Percentiles rank a stretch among this genome's conserved stretches.
Conservation (phyloP, 768 basidiomycete species). For the Naganishia antarctica region DNA sequence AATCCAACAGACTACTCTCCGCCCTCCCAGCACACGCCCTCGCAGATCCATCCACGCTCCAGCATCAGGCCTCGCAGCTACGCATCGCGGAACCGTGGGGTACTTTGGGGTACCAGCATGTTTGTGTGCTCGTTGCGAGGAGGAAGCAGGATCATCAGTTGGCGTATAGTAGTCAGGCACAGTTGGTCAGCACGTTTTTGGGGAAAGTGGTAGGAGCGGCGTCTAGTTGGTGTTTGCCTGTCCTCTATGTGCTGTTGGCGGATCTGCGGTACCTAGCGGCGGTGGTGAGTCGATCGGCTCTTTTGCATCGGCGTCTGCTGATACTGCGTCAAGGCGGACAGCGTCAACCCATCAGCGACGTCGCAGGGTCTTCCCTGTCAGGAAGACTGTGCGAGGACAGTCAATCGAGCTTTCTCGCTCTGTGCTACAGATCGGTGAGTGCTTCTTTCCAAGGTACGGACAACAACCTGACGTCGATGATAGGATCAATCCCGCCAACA, state of each 20-base stretch:
- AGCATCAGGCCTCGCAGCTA: background rate
- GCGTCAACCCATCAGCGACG: conserved; percentile 31
- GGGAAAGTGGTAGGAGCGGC: background rate
- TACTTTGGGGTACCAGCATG: background rate
- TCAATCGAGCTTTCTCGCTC: conserved; percentile 81
- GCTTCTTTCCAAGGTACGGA: conserved; percentile 30
- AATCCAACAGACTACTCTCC: conserved; percentile 2
- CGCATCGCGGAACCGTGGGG: background rate
- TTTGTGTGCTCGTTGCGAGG: background rate
- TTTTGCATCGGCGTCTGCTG: conserved; percentile 24
- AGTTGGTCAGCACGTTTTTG: conserved; percentile 2
- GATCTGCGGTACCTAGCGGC: conserved; percentile 80
- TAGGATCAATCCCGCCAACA: conserved; percentile 47
- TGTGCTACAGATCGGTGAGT: conserved; percentile 77
- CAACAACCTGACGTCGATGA: conserved; percentile 15
- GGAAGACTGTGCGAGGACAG: conserved; percentile 80
- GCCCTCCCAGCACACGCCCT: conserved; percentile 3
- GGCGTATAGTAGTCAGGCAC: conserved; percentile 7
- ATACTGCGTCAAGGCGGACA: background rate
- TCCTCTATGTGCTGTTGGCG: conserved; percentile 70
- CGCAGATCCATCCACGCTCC: background rate
- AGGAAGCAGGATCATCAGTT: background rate
- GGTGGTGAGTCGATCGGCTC: conserved; percentile 57
- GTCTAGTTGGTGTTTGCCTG: conserved; percentile 68
- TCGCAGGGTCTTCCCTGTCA: conserved; percentile 57